Evolutionary conservation across 257 asterid genomes (phyloP), one percentile per base, ranked within the genome.

Genomic region (Primulina huaijiensis): DNA sequence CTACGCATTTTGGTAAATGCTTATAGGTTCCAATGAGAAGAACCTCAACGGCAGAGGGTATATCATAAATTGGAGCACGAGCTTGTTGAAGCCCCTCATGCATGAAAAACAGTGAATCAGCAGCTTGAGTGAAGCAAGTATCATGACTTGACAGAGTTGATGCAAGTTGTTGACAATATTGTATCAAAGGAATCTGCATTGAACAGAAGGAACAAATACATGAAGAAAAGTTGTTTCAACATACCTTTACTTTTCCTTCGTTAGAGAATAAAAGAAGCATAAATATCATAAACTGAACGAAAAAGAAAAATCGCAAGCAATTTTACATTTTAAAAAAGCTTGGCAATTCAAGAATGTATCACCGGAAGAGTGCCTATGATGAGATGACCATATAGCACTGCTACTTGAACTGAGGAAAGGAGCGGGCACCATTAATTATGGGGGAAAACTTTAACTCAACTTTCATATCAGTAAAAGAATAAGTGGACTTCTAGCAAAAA

Each of bases 21-120:
- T 85, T 83, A 76, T 92, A 94, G 30, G 75, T 83, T 77, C 99
- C 99, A 7, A 89, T 85, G 66, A 88, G 89, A 74, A 91, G 95
- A 81, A 94, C 78, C 82, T 94, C 99, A 74, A 79, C 76, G 75
- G 99, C 96, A 68, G 98, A 91, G 35, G 99, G 98, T 69, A 94
- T 95, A 82, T 94, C 99, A 79, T 92, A 92, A 66, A 88, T 85
- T 34, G 99, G 99, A 53, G 99, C 99, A 58, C 99, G 96, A 77
- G 98, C 98, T 82, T 92, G 96, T 73, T 94, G 99, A 73, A 94
- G 85, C 74, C 96, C 96, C 81, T 94, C 99, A 53, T 94, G 99
- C 98, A 89, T 89, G 82, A 94, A 94, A 85, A 92, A 94, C 95
- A 94, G 79, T 30, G 98, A 91, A 80, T 94, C 98, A 53, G 99